A percentile compares a stretch with the other conserved stretches of the same genome.
Evolutionary conservation across 257 asterid genomes (phyloP).

Genomic region (Jacaranda copaia): DNA sequence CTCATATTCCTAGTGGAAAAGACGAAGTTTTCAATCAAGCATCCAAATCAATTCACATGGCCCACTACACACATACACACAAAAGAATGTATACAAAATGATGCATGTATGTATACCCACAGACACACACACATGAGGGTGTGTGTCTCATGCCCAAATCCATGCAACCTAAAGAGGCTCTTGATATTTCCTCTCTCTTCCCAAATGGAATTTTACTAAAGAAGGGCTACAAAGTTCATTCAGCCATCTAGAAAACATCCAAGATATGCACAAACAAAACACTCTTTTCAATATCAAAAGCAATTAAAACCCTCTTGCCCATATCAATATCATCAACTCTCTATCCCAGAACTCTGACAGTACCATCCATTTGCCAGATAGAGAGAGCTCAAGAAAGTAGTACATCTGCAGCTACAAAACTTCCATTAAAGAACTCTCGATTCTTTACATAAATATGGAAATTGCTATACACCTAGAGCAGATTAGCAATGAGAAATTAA

Average conservation of each 20-base stretch:
- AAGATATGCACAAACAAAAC: conserved; percentile 49
- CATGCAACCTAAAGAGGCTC: conserved; percentile 40
- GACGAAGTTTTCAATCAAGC: conserved; percentile 49
- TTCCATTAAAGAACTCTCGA: conserved; percentile 47
- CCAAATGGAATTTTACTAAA: conserved; percentile 34
- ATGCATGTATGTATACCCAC: conserved; percentile 12
- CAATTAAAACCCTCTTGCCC: conserved; percentile 36
- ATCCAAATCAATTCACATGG: conserved; percentile 52
- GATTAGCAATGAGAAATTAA: conserved; percentile 38
- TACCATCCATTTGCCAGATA: conserved; percentile 10
- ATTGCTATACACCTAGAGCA: conserved; percentile 55
- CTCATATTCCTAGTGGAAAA: conserved; percentile 47
- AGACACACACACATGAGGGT: conserved; percentile 42
- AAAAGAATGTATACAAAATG: conserved; percentile 6
- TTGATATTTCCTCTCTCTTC: not conserved
- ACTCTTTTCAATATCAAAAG: conserved; percentile 47
- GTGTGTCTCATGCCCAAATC: conserved; percentile 37
- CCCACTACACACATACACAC: conserved; percentile 22
- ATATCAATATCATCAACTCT: conserved; percentile 36
- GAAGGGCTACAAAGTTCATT: conserved; percentile 16
- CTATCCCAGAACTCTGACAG: conserved; percentile 37
- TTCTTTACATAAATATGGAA: conserved; percentile 53
- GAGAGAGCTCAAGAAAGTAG: conserved; percentile 15
- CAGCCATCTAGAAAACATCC: conserved; percentile 38
- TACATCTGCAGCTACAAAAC: conserved; percentile 20